These are phyloP conservation scores for Petunia secreta DNA, from an alignment of 257 asterid species.

Conservation along the genomic window DNA sequence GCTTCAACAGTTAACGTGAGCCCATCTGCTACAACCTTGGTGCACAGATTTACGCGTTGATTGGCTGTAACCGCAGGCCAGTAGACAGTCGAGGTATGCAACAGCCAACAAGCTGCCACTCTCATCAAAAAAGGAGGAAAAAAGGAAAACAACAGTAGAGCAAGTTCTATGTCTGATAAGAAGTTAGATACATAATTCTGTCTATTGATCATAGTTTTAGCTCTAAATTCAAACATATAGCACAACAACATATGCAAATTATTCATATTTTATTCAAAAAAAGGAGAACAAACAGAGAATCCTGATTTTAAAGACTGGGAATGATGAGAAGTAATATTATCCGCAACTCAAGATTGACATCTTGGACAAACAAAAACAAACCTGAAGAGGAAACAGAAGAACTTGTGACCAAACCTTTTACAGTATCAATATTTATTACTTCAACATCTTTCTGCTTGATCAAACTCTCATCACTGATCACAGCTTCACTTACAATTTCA, in stretches of 20 bases:
- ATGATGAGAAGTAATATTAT: no score
- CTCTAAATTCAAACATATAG: not conserved
- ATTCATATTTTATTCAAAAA: no score
- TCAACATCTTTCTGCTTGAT: not conserved
- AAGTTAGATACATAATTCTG: no score
- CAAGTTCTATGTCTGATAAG: no score
- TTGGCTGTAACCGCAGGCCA: not conserved
- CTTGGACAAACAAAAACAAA: constrained; percentile 30
- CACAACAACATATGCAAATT: no score
- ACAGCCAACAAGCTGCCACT: not conserved
- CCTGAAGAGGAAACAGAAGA: constrained; percentile 51
- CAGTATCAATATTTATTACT: no score
- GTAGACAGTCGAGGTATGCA: not conserved
- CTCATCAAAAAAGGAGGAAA: not conserved
- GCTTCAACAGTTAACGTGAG: not conserved
- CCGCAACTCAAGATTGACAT: not conserved
- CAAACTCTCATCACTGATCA: constrained; percentile 36
- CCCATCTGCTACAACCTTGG: not conserved
- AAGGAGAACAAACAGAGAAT: no score
- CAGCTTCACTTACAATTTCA: constrained; percentile 38
- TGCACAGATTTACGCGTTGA: not conserved
- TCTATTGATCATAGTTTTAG: not conserved
- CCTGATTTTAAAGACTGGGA: no score
- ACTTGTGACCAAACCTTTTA: constrained; percentile 29
- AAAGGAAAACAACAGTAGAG: no score